Evolutionary conservation across 352 stramenopile genomes (phyloP).

Genomic region (Globisporangium nagaii): DNA sequence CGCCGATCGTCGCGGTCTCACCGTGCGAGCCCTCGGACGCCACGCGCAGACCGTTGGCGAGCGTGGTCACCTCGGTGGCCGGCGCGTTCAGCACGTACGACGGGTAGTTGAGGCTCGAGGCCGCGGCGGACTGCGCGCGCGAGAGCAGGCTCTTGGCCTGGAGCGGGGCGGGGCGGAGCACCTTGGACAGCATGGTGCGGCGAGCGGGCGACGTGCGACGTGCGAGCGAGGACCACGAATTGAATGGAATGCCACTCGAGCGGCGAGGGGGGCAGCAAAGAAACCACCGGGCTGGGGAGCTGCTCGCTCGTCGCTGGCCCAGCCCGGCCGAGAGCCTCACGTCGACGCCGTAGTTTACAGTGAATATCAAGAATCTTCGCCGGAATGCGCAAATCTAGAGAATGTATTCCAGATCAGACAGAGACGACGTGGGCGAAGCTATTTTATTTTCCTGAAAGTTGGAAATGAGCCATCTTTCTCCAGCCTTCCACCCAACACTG

Average conservation of each 20-base stretch:
- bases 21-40: conserved; percentile 96
- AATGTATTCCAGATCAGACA: too few relatives aligned
- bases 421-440: too few relatives aligned
- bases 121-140: conserved; percentile 63
- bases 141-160: conserved; percentile 28
- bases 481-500: too few relatives aligned
- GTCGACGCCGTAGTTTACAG: background rate
- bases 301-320: too few relatives aligned
- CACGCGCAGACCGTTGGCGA: conserved; percentile 95
- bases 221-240: conserved; percentile 20
- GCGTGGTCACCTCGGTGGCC: conserved; percentile 95
- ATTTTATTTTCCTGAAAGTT: too few relatives aligned
- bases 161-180: conserved; percentile 39
- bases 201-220: background rate
- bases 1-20: conserved; percentile 98
- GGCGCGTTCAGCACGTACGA: conserved; percentile 91
- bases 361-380: background rate
- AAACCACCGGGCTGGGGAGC: conserved; percentile 6
- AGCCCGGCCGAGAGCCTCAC: conserved; percentile 6
- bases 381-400: background rate
- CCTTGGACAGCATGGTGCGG: conserved; percentile 63
- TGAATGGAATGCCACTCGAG: conserved; percentile 5
- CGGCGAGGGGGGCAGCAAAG: too few relatives aligned
- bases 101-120: conserved; percentile 71
- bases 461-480: too few relatives aligned